Base-by-base conservation (phyloP, 768 basidiomycete species). In the Leccinum boreale region DNA sequence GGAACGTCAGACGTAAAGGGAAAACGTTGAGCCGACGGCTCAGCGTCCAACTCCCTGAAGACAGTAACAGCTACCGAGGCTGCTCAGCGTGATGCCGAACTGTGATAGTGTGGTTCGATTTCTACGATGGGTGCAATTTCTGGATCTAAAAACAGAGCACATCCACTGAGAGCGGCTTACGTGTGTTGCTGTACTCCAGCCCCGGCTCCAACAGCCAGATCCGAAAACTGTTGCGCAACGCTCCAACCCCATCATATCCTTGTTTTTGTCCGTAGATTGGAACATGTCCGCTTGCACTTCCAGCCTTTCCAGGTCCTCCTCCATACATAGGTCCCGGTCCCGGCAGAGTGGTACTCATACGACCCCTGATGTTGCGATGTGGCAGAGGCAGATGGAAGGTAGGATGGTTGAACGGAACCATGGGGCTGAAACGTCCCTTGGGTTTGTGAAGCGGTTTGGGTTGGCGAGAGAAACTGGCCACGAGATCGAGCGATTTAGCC, bases 151-250 rank as follows among this genome's bases (percentile, higher is more conserved):
- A 28, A 28, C 3, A 28, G 58, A 8, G 62, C 61, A 46, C 57
- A 52, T 28, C 63, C 65, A 8, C 57, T 55, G 47, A 66, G 26
- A 28, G 2, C 60, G 55, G 59, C 57, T 23, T 70, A 67, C 33
- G 65, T 46, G 4, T 62, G 65, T 44, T 69, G 65, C 42, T 64
- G 69, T 26, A 54, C 58, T 24, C 51, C 69, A 21, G 61, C 9
- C 39, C 63, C 67, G 45, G 66, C 36, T 12, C 58, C 65, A 39
- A 72, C 61, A 29, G 26, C 58, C 70, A 72, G 72, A 44, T 65
- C 72, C 53, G 67, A 65, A 42, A 72, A 70, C 4, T 72, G 68
- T 23, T 70, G 62, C 50, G 68, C 35, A 72, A 42, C 12, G 50
- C 29, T 45, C 62, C 68, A 19, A 67, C 61, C 21, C 60, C 59